phyloP scores from a whole-genome alignment of 2,329 filamentous ascomycete genomes.

The Aspergillus brunneoviolaceus region DNA sequence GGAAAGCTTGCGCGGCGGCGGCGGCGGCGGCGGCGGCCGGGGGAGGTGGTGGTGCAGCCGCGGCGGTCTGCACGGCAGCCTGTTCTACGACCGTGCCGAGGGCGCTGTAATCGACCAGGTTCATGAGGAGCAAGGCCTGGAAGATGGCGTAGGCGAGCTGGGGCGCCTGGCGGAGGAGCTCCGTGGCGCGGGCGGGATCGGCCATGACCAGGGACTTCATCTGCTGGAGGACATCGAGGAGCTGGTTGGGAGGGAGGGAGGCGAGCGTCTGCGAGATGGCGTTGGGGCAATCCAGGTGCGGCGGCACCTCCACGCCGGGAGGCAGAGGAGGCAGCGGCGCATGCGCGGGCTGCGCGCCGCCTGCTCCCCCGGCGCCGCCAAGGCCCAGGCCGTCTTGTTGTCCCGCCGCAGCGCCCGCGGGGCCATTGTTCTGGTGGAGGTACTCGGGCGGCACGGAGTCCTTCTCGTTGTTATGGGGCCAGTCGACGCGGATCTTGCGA shows the following conservation, averaged over 20 bases:
- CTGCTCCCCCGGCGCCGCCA: not conserved
- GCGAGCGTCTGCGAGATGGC: constrained; percentile 89
- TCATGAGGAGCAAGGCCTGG: constrained; percentile 88
- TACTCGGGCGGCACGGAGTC: constrained; percentile 59
- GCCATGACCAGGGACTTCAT: constrained; percentile 87
- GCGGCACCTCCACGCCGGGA: constrained; percentile 77
- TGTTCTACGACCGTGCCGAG: constrained; percentile 77
- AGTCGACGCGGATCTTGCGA: constrained; percentile 90
- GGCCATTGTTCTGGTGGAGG: constrained; percentile 13
- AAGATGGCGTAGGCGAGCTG: constrained; percentile 95
- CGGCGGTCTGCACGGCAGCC: constrained; percentile 45
- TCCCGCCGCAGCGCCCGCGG: not conserved
- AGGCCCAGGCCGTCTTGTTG: not conserved
- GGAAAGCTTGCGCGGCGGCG: constrained; percentile 33
- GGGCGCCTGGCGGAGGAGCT: constrained; percentile 82
- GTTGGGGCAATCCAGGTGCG: constrained; percentile 80
- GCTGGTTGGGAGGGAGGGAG: constrained; percentile 79
- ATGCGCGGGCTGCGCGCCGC: constrained; percentile 45
- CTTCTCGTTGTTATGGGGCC: constrained; percentile 85
- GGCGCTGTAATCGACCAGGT: constrained; percentile 81
- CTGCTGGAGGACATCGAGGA: constrained; percentile 89
- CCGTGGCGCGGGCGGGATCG: constrained; percentile 79
- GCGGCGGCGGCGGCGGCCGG: not conserved
- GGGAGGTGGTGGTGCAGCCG: constrained; percentile 35
- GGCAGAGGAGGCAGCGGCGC: constrained; percentile 74